Evolutionary conservation across 306 rosid genomes (phyloP), one percentile per base, ranked within the genome.

Genomic region (Comarum palustre): DNA sequence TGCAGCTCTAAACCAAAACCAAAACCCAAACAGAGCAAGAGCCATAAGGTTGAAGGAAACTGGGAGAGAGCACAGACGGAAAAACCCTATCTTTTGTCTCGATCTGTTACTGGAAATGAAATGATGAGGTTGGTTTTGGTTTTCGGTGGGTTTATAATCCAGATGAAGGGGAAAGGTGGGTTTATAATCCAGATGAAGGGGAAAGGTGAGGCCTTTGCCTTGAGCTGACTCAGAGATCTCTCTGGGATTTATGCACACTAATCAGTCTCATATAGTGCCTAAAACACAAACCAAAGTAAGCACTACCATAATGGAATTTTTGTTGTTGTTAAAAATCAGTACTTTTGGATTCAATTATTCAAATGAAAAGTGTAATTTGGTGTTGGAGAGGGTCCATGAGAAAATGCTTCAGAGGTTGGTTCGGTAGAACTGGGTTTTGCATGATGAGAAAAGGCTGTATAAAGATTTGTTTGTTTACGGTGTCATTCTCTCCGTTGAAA

Each of bases 401-500:
- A 68, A 68, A 77, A 71, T 67, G 57, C 86, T 67, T 62, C 72
- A 39, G 83, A 86, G 91, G 87, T 84, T 93, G 90, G 87, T 78
- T 76, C 79, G 90, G 82, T 68, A 8, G 64, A 48, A 64, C 32
- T 36, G 61, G 69, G 68, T 9, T 48, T 52, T 39, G 76, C 62
- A 69, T 67, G 76, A 81, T 66, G 51, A 54, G 81, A 84, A 69
- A 57, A 80, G 51, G 58, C 75, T 83, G 88, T 81, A 54, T 48
- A 17, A 36, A 77, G 72, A 72, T 82, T 87, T 92, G 96, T 73
- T 92, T 74, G 82, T 73, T 81, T 84, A 65, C 83, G 91, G 72
- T 77, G 88, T 70, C 73, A n/a, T 13, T 50, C 52, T 47, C 4
- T 15, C n/a, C n/a, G n/a, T n/a, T n/a, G n/a, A n/a, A n/a, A n/a